Evolutionary conservation across 148 eudicot species (phyloP).

Genomic region (Camellia granthamiana): DNA sequence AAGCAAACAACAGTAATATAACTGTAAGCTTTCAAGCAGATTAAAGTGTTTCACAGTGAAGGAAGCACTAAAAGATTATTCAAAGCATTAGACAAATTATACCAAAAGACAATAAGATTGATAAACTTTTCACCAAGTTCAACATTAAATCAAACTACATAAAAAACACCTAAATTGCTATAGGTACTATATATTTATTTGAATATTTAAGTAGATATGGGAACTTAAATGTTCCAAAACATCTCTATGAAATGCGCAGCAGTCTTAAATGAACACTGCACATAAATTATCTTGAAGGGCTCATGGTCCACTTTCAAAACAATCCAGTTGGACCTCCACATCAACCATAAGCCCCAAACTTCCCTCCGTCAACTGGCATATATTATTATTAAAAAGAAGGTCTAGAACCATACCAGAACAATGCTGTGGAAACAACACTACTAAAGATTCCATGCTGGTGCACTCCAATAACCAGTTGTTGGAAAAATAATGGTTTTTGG

Average conservation of each 20-base stretch:
- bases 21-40: not conserved
- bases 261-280: not conserved
- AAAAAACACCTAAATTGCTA: not conserved
- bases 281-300: not conserved
- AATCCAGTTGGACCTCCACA: not conserved
- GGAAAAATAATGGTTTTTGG: too few species aligned
- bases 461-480: constrained; percentile 14
- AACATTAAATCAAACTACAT: not conserved
- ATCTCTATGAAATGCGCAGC: not conserved
- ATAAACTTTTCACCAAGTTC: not conserved
- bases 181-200: not conserved
- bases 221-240: not conserved
- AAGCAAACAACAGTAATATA: not conserved
- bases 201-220: not conserved
- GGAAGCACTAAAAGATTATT: too few species aligned
- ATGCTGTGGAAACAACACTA: constrained; percentile 33
- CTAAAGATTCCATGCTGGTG: constrained; percentile 23
- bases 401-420: constrained; percentile 36
- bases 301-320: not conserved
- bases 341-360: constrained; percentile 6
- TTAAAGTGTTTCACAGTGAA: not conserved
- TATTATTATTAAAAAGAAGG: constrained; percentile 7
- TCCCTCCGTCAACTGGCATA: not conserved
- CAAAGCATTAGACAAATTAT: not conserved
- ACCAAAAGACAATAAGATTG: not conserved